Conservation (phyloP, 2,329 filamentous ascomycete species). For the Didymella sp. region DNA sequence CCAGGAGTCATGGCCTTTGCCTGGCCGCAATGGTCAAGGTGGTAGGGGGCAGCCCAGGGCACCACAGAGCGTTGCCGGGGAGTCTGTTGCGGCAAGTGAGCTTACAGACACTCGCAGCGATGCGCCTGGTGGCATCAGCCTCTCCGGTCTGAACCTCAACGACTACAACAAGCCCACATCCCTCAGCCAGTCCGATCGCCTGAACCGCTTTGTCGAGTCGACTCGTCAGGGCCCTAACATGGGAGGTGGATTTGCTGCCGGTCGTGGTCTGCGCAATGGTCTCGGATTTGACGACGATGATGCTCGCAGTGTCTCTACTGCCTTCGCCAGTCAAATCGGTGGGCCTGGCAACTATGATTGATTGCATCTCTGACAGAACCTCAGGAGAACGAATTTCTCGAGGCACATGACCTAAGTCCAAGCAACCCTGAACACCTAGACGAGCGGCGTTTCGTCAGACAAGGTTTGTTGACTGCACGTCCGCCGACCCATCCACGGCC, state of each 20-base stretch:
- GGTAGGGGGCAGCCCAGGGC: slow-evolving; percentile 69
- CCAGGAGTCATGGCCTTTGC: slow-evolving; percentile 88
- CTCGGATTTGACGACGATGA: slow-evolving; percentile 78
- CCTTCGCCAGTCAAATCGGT: slow-evolving; percentile 94
- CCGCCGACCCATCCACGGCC: not conserved
- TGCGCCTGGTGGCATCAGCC: slow-evolving; percentile 84
- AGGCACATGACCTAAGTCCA: slow-evolving; percentile 9
- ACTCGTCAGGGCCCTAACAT: slow-evolving; percentile 67
- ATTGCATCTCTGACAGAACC: slow-evolving; percentile 38
- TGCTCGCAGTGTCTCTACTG: slow-evolving; percentile 93
- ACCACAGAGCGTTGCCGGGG: slow-evolving; percentile 81
- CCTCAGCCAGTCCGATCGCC: slow-evolving; percentile 83
- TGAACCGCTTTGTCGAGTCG: slow-evolving; percentile 93
- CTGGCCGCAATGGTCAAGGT: slow-evolving; percentile 70
- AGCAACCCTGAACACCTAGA: not conserved
- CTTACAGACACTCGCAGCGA: slow-evolving; percentile 81
- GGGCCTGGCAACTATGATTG: slow-evolving; percentile 67
- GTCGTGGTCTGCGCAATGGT: slow-evolving; percentile 50
- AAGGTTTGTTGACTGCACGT: not conserved
- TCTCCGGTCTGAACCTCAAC: slow-evolving; percentile 80
- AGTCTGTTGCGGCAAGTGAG: slow-evolving; percentile 91
- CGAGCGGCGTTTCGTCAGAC: slow-evolving; percentile 1
- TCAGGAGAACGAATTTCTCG: slow-evolving; percentile 11
- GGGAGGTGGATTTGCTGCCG: slow-evolving; percentile 48
- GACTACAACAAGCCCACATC: slow-evolving; percentile 74